Conservation (phyloP, 1,284 basidiomycete genomes). For the Pseudozyma hubeiensis region DNA sequence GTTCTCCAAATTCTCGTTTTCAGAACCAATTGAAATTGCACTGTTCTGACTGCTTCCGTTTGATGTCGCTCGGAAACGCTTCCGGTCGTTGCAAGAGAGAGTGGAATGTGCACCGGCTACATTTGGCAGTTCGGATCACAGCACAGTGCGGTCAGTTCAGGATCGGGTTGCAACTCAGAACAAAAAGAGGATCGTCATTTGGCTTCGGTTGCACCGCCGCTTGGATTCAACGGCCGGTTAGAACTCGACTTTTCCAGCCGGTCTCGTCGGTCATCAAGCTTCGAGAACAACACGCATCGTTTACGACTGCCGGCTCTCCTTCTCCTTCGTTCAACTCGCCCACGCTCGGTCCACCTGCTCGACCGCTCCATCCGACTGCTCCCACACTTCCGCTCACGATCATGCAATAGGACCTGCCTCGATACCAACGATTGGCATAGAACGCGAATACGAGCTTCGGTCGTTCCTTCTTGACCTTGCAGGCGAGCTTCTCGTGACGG, state of each 20-base stretch:
- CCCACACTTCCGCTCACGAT: neutral
- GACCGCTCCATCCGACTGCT: too few relatives aligned
- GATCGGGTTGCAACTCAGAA: neutral
- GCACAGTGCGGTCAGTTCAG: too few relatives aligned
- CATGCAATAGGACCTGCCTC: slow-evolving; percentile 1
- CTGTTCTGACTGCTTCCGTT: too few relatives aligned
- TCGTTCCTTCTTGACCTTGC: neutral
- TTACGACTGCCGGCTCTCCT: slow-evolving; percentile 14
- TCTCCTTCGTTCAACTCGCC: neutral
- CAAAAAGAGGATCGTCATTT: too few relatives aligned
- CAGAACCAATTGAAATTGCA: too few relatives aligned
- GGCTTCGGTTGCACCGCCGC: neutral
- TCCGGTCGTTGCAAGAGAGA: too few relatives aligned
- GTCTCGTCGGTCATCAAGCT: slow-evolving; percentile 3
- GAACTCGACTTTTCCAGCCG: slow-evolving; percentile 7
- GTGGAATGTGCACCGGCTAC: too few relatives aligned
- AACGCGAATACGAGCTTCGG: neutral
- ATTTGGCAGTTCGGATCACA: too few relatives aligned
- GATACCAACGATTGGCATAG: too few relatives aligned
- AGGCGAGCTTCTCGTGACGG: neutral
- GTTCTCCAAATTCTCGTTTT: too few relatives aligned
- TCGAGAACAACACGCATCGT: neutral
- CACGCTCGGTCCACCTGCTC: slow-evolving; percentile 10
- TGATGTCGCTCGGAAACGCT: too few relatives aligned
- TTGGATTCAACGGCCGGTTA: slow-evolving; percentile 4